These are phyloP conservation scores for Sugiyamaella marilandica DNA, from an alignment of 805 yeast genomes.

Conservation along the genomic window DNA sequence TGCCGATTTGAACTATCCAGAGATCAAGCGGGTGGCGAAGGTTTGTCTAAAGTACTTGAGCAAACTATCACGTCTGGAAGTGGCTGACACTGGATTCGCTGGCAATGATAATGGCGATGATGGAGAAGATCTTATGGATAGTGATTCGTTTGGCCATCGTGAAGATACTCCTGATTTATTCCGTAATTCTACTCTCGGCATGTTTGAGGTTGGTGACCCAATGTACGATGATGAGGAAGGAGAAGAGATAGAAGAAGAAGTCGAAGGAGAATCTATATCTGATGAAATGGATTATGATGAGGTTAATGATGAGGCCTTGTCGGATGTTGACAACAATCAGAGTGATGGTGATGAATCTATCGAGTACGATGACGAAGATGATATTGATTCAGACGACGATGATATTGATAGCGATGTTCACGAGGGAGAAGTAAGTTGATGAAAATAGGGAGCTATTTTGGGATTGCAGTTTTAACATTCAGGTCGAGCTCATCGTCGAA, in stretches of 20 bases:
- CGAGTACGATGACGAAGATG: constrained; percentile 28
- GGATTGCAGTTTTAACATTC: not conserved
- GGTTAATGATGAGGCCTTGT: constrained; percentile 23
- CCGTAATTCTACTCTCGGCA: constrained; percentile 84
- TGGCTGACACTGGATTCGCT: constrained; percentile 46
- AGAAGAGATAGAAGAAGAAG: constrained; percentile 40
- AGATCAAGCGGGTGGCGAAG: constrained; percentile 54
- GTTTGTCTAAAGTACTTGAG: constrained; percentile 56
- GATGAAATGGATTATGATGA: constrained; percentile 23
- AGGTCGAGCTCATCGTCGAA: constrained; percentile 20
- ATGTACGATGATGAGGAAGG: constrained; percentile 60
- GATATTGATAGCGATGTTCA: constrained; percentile 32
- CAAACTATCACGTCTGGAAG: constrained; percentile 42
- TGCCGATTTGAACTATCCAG: constrained; percentile 71
- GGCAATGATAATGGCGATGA: constrained; percentile 27
- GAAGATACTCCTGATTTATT: constrained; percentile 82
- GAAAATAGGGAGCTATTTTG: constrained; percentile 21
- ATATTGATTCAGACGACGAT: constrained; percentile 35
- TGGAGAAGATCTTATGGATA: constrained; percentile 41
- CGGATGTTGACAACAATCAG: constrained; percentile 24
- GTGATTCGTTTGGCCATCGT: constrained; percentile 44
- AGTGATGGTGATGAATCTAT: constrained; percentile 16
- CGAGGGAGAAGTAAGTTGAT: constrained; percentile 30
- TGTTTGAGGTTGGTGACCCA: constrained; percentile 80
- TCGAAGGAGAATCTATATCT: constrained; percentile 22